A percentile compares a stretch with the other conserved stretches of the same genome.
These are phyloP conservation scores for Podospora didyma DNA, from an alignment of 495 filamentous ascomycete genomes.

Conservation along the genomic window DNA sequence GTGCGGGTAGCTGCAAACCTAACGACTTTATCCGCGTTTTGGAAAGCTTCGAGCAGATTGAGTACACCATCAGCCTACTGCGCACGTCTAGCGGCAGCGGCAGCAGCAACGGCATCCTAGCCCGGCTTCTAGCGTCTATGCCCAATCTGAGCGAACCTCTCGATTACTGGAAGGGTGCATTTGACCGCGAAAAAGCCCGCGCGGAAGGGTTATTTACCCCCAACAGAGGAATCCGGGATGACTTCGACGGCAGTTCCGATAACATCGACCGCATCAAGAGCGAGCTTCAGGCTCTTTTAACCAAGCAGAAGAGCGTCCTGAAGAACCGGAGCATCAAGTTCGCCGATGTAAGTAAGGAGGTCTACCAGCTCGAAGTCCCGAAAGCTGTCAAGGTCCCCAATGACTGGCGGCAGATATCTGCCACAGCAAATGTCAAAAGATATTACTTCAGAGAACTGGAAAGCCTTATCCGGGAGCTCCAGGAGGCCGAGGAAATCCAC, in stretches of 20 bases:
- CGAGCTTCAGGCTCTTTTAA: slow-evolving; percentile 68
- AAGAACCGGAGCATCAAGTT: slow-evolving; percentile 67
- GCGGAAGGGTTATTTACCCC: slow-evolving; percentile 73
- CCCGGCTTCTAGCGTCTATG: slow-evolving; percentile 79
- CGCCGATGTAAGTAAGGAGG: slow-evolving; percentile 90
- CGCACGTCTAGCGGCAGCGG: slow-evolving; percentile 58
- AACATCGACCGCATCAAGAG: slow-evolving; percentile 65
- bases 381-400: slow-evolving; percentile 83
- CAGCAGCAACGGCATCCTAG: slow-evolving; percentile 65
- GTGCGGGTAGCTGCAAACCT: slow-evolving; percentile 81
- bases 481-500: slow-evolving; percentile 93
- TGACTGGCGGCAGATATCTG: slow-evolving; percentile 93
- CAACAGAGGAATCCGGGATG: slow-evolving; percentile 79
- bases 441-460: slow-evolving; percentile 90
- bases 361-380: slow-evolving; percentile 92
- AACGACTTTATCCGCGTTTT: slow-evolving; percentile 89
- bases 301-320: slow-evolving; percentile 63
- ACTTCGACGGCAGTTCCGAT: slow-evolving; percentile 86
- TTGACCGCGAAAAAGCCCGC: slow-evolving; percentile 77
- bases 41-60: slow-evolving; percentile 96
- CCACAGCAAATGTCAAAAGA: slow-evolving; percentile 83
- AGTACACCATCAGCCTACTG: slow-evolving; percentile 81
- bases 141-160: slow-evolving; percentile 71
- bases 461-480: slow-evolving; percentile 73
- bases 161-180: slow-evolving; percentile 85